Conservation (phyloP, 192 early-diverging fungal genomes). For the Coemansia asiatica region DNA sequence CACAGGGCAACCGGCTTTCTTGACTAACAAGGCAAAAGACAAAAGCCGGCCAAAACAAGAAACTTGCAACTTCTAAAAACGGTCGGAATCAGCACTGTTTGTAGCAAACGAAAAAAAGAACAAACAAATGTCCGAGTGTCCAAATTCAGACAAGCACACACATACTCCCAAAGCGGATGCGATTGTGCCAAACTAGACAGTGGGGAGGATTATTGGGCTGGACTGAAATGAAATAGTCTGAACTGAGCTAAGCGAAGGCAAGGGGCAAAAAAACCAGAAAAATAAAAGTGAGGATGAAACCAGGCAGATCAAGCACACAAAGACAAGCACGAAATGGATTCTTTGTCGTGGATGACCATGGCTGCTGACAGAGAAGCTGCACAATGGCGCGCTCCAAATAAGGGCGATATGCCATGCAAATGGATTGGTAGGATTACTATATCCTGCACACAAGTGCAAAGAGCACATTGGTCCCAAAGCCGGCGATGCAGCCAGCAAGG, state of each 20-base stretch:
- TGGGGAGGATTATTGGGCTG: background rate
- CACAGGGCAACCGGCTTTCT: too few species aligned
- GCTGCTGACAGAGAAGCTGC: background rate
- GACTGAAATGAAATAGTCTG: background rate
- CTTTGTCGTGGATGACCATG: background rate
- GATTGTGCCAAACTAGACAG: background rate
- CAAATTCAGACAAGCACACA: background rate
- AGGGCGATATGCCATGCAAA: conserved; percentile 1
- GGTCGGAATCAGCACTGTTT: too few species aligned
- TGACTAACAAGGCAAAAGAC: too few species aligned
- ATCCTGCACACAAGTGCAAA: conserved; percentile 18
- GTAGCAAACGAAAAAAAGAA: too few species aligned
- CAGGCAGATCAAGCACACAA: conserved; percentile 6
- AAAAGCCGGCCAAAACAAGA: too few species aligned
- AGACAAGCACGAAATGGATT: conserved; percentile 1
- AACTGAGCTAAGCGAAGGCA: background rate
- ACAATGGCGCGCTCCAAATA: conserved; percentile 5
- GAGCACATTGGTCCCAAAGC: conserved; percentile 18
- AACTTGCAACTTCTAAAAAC: too few species aligned
- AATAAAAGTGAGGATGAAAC: background rate
- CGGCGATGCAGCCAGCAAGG: conserved; percentile 8
- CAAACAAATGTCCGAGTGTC: background rate
- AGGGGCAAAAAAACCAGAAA: background rate
- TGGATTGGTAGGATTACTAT: conserved; percentile 19
- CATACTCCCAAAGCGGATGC: background rate